Evolutionary conservation across 345 rosid genomes (phyloP).

Genomic region (Dipteronia dyeriana): DNA sequence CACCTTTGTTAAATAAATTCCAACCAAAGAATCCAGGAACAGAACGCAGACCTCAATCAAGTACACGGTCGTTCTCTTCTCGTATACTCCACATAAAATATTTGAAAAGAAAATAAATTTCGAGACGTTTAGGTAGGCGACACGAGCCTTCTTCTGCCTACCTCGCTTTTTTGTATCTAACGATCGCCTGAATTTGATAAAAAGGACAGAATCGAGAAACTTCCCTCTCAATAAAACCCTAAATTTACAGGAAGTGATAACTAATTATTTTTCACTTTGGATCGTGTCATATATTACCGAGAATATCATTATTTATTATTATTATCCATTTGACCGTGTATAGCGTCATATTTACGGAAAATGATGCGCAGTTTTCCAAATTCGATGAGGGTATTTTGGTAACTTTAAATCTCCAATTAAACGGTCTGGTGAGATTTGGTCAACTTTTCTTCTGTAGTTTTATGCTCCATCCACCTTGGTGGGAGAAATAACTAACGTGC

Average conservation of each 20-base stretch:
- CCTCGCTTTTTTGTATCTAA: not conserved
- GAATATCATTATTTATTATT: not conserved
- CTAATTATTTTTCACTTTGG: not conserved
- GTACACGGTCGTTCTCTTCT: not conserved
- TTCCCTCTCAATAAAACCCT: constrained; percentile 14
- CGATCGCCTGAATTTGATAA: not conserved
- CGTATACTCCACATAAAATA: not conserved
- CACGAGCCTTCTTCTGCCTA: not conserved
- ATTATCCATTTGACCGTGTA: not conserved
- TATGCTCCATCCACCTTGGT: not conserved
- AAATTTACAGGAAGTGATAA: not conserved
- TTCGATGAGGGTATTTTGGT: not conserved
- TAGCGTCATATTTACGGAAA: not conserved
- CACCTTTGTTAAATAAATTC: not conserved
- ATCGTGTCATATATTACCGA: not conserved
- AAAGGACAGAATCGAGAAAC: constrained; percentile 3
- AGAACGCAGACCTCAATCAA: constrained; percentile 10
- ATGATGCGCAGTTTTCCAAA: not conserved
- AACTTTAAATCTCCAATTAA: not conserved
- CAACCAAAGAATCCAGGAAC: not conserved
- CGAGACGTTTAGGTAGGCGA: not conserved
- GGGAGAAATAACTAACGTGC: not conserved
- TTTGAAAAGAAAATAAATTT: not conserved
- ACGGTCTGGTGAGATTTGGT: not conserved
- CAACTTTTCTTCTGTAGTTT: not conserved